Percentiles rank a stretch among this genome's conserved stretches.
Conservation (phyloP, 257 asterid genomes). For the Solanum phureja region DNA sequence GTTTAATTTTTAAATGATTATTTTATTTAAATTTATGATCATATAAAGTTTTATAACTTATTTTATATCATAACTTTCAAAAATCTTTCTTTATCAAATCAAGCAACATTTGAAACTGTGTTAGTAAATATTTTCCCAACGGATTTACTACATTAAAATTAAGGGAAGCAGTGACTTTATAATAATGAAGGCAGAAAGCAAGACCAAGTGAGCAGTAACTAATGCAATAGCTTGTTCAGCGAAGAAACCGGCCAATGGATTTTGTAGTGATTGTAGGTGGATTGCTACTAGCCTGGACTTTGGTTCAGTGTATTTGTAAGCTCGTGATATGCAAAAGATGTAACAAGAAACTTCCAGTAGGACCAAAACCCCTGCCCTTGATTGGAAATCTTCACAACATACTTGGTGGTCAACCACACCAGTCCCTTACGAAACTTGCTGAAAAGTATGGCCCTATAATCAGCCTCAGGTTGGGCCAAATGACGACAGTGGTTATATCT, state of each 20-base stretch:
- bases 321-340: background rate
- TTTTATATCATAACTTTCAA: no score
- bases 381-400: conserved; percentile 6
- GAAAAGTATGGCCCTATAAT: conserved; percentile 12
- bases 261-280: conserved; percentile 20
- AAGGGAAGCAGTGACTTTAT: no score
- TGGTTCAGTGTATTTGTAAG: background rate
- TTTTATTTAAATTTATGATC: no score
- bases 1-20: no score
- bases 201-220: no score
- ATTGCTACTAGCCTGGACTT: conserved; percentile 20
- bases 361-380: background rate
- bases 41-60: no score
- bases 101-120: no score
- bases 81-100: no score
- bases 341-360: conserved; percentile 3
- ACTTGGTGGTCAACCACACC: conserved; percentile 5
- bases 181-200: no score
- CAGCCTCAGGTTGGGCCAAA: background rate
- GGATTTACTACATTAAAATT: no score
- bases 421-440: conserved; percentile 13
- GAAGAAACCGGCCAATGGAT: conserved; percentile 2
- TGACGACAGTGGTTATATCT: conserved; percentile 1
- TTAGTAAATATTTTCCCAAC: no score
- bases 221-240: background rate